A percentile compares a stretch with the other conserved stretches of the same genome.
phyloP scores from a whole-genome alignment of 441 rosid species.

The Manihot esculenta region DNA sequence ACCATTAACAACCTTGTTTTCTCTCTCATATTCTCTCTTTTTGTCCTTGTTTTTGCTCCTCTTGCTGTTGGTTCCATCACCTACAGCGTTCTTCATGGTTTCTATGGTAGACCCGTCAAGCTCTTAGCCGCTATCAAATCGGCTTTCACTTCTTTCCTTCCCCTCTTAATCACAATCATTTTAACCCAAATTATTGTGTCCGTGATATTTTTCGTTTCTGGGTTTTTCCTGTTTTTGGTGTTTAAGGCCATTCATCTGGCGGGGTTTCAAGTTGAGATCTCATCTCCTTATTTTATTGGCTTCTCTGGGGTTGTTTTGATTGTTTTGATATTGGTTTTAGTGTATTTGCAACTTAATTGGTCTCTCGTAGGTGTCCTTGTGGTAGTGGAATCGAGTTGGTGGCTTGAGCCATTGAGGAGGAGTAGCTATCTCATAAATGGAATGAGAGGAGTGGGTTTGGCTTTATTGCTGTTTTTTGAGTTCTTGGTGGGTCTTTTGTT shows the following conservation, averaged over 20 bases:
- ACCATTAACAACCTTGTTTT: conserved; percentile 20
- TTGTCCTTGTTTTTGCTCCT: conserved; percentile 36
- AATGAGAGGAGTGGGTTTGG: conserved; percentile 41
- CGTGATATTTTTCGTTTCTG: conserved; percentile 30
- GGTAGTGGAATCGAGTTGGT: conserved; percentile 72
- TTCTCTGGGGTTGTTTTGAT: conserved; percentile 16
- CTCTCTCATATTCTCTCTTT: conserved; percentile 27
- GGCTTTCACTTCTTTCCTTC: conserved; percentile 49
- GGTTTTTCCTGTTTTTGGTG: conserved; percentile 25
- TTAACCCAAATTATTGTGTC: conserved; percentile 28
- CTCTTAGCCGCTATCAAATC: conserved; percentile 54
- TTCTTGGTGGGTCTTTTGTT: conserved; percentile 25
- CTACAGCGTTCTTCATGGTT: conserved; percentile 65
- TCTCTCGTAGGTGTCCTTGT: conserved; percentile 46
- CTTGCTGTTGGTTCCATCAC: conserved; percentile 64
- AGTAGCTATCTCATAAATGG: conserved; percentile 52
- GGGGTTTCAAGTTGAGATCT: conserved; percentile 23
- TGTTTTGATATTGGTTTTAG: conserved; percentile 21
- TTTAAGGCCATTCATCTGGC: conserved; percentile 26
- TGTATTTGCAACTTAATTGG: conserved; percentile 51
- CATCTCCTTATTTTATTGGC: conserved; percentile 38
- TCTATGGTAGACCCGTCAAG: conserved; percentile 74
- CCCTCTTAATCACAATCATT: conserved; percentile 41
- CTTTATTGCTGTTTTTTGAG: conserved; percentile 33
- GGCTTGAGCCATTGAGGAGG: conserved; percentile 57